Conservation (phyloP, 805 yeast genomes). For the Starmerella vitae region DNA sequence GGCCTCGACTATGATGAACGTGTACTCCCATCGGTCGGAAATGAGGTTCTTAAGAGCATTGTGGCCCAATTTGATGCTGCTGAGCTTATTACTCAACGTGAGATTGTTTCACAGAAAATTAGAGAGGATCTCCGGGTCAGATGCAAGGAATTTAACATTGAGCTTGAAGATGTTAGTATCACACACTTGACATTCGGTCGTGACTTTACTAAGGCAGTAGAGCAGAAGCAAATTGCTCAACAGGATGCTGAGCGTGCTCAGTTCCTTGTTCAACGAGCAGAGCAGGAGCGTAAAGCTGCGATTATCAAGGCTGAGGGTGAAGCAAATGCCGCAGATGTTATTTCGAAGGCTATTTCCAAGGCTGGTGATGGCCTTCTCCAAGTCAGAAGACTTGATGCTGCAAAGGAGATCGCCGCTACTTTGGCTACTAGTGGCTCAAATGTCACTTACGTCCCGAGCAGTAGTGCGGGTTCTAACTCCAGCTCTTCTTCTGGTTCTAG, state of each 20-base stretch:
- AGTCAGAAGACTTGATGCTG: conserved; percentile 92
- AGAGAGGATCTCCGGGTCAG: conserved; percentile 72
- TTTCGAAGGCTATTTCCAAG: conserved; percentile 80
- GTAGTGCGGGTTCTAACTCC: conserved; percentile 3
- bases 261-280: conserved; percentile 86
- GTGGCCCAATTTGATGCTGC: conserved; percentile 95
- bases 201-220: conserved; percentile 96
- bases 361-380: conserved; percentile 91
- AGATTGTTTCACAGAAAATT: conserved; percentile 78
- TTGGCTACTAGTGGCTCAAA: conserved; percentile 62
- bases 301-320: conserved; percentile 98
- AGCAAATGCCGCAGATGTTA: conserved; percentile 94
- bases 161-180: conserved; percentile 89
- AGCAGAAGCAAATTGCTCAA: conserved; percentile 97
- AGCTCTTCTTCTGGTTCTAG: neutral
- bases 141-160: conserved; percentile 79
- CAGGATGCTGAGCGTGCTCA: conserved; percentile 98
- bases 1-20: conserved; percentile 94
- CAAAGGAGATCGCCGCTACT: conserved; percentile 86
- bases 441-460: conserved; percentile 73
- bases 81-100: conserved; percentile 93
- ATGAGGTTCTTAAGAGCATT: conserved; percentile 76
- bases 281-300: conserved; percentile 90
- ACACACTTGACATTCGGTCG: conserved; percentile 95
- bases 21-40: conserved; percentile 83